These are phyloP conservation scores for Asterella californica DNA, from an alignment of 225 moss, liverwort and hornwort species.

Conservation along the genomic window DNA sequence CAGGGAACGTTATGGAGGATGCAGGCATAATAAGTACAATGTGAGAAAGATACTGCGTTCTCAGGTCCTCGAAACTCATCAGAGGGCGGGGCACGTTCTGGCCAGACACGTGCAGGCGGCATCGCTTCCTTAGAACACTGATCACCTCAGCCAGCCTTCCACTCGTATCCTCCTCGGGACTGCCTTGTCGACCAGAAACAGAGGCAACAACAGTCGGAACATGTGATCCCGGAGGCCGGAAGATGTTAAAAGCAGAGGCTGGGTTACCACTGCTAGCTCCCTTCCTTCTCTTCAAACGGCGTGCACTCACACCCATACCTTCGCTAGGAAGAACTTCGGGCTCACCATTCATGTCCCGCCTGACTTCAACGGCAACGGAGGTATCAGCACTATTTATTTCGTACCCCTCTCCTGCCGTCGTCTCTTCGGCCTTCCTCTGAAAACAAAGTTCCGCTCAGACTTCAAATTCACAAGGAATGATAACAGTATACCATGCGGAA, in stretches of 20 bases:
- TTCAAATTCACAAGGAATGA: not conserved
- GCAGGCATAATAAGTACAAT: no score
- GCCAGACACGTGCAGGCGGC: constrained; percentile 77
- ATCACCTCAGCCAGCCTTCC: constrained; percentile 53
- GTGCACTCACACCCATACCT: not conserved
- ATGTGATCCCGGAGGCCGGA: constrained; percentile 9
- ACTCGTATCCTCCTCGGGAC: not conserved
- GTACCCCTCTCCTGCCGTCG: not conserved
- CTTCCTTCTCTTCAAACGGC: not conserved
- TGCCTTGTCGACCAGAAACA: not conserved
- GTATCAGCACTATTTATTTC: no score
- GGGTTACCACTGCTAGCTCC: not conserved
- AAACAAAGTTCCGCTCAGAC: not conserved
- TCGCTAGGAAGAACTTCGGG: not conserved
- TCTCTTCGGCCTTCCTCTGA: constrained; percentile 10
- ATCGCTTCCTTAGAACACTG: constrained; percentile 63
- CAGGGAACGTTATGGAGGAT: not conserved
- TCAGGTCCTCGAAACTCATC: constrained; percentile 59
- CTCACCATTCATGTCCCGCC: not conserved
- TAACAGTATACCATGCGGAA: not conserved
- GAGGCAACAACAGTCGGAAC: not conserved
- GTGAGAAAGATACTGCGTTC: constrained; percentile 49
- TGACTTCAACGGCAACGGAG: not conserved
- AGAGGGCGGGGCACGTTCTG: constrained; percentile 72
- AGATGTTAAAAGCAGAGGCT: constrained; percentile 11